Conservation (phyloP, 2,329 filamentous ascomycete genomes). For the Metarhizium rileyi region DNA sequence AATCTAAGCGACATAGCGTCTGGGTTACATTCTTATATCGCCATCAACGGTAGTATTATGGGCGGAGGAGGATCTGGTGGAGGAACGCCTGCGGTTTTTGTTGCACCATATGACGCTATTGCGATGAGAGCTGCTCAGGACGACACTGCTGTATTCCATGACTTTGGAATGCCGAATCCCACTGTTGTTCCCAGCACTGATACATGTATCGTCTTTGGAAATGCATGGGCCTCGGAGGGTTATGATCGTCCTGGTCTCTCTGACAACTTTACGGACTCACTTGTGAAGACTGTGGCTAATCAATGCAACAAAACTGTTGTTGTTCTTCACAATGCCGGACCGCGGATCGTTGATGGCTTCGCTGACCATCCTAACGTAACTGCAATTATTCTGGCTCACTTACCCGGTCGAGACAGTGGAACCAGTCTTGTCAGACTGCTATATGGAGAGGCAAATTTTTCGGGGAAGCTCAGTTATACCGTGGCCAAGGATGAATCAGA, state of each 20-base stretch:
- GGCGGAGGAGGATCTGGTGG: slow-evolving; percentile 39
- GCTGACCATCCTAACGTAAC: slow-evolving; percentile 55
- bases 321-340: slow-evolving; percentile 54
- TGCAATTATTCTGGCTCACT: slow-evolving; percentile 52
- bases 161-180: slow-evolving; percentile 40
- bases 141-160: slow-evolving; percentile 47
- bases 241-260: slow-evolving; percentile 50
- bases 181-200: slow-evolving; percentile 41
- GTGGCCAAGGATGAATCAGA: slow-evolving; percentile 46
- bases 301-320: slow-evolving; percentile 54
- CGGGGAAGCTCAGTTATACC: slow-evolving; percentile 52
- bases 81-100: slow-evolving; percentile 35
- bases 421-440: slow-evolving; percentile 43
- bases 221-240: slow-evolving; percentile 62
- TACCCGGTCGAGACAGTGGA: slow-evolving; percentile 56
- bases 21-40: slow-evolving; percentile 16
- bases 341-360: slow-evolving; percentile 50
- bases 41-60: slow-evolving; percentile 33
- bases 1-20: slow-evolving; percentile 6
- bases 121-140: slow-evolving; percentile 42
- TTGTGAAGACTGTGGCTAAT: slow-evolving; percentile 47
- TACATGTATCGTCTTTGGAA: slow-evolving; percentile 58
- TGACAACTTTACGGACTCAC: slow-evolving; percentile 54
- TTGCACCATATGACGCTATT: slow-evolving; percentile 46
- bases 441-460: slow-evolving; percentile 47